Evolutionary conservation across 371 early-diverging fungal species (phyloP).

Genomic region (Mortierella sp.): DNA sequence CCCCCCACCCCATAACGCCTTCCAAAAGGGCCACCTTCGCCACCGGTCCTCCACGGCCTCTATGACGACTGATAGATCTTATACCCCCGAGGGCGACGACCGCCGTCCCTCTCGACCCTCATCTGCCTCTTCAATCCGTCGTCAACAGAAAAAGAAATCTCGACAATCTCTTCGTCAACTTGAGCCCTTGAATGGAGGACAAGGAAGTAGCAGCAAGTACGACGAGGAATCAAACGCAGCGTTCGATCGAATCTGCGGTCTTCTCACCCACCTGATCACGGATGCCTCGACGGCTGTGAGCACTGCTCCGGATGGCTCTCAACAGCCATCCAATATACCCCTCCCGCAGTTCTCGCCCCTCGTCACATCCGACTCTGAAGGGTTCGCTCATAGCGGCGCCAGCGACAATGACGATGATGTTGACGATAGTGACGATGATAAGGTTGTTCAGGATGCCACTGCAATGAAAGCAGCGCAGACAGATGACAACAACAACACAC

Average conservation of each 20-base stretch:
- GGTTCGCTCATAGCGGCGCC: conserved; percentile 18
- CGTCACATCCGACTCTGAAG: conserved; percentile 32
- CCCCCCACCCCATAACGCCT: conserved; percentile 35
- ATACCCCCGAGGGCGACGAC: conserved; percentile 53
- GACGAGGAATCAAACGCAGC: conserved; percentile 43
- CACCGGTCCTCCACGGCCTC: conserved; percentile 38
- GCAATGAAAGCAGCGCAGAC: background rate
- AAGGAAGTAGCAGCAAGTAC: conserved; percentile 6
- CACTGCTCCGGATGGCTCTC: conserved; percentile 49
- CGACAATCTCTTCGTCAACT: conserved; percentile 45
- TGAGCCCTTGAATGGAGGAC: conserved; percentile 18
- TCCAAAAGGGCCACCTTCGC: conserved; percentile 27
- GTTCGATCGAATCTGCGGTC: conserved; percentile 50
- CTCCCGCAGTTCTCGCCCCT: conserved; percentile 36
- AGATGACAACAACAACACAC: background rate
- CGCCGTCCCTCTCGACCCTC: conserved; percentile 29
- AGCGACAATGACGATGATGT: conserved; percentile 31
- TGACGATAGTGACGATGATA: conserved; percentile 17
- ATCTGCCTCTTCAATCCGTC: conserved; percentile 41
- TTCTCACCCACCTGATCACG: conserved; percentile 48
- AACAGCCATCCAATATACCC: conserved; percentile 29
- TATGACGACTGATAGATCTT: conserved; percentile 40
- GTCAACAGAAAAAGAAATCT: conserved; percentile 25
- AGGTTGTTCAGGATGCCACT: background rate
- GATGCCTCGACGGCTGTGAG: conserved; percentile 55